Conservation (phyloP, 2,329 filamentous ascomycete species). For the Hymenoscyphus albidus region DNA sequence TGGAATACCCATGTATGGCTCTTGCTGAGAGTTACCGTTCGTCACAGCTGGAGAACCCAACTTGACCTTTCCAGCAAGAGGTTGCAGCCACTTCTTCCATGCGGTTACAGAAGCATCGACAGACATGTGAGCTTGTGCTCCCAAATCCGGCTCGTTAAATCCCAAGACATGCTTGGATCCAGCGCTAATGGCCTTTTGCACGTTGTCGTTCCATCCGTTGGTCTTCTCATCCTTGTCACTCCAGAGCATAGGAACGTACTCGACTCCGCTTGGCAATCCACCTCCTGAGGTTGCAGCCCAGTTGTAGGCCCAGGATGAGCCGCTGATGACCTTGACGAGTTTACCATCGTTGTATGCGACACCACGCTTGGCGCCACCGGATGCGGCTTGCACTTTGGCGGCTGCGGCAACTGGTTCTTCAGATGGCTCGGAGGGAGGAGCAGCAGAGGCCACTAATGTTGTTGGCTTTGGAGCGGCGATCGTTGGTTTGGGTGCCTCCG, state of each 20-base stretch:
- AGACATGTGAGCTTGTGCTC: slow-evolving; percentile 50
- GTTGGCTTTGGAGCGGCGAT: not conserved
- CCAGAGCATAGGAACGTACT: slow-evolving; percentile 68
- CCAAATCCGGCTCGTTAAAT: slow-evolving; percentile 70
- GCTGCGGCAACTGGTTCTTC: not conserved
- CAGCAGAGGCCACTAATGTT: not conserved
- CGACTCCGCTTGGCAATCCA: slow-evolving; percentile 39
- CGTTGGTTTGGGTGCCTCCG: not conserved
- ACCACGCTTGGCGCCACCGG: slow-evolving; percentile 53
- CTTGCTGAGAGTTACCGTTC: slow-evolving; percentile 36
- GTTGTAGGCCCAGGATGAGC: slow-evolving; percentile 64
- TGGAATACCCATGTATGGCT: slow-evolving; percentile 38
- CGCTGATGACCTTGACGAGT: slow-evolving; percentile 44
- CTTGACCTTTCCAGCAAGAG: slow-evolving; percentile 41
- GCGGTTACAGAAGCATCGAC: slow-evolving; percentile 37
- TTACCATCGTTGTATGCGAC: slow-evolving; percentile 61
- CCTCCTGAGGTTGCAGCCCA: slow-evolving; percentile 51
- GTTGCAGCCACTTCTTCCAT: slow-evolving; percentile 43
- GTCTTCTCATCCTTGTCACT: slow-evolving; percentile 44
- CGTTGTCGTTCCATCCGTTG: slow-evolving; percentile 48
- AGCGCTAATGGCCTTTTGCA: slow-evolving; percentile 46
- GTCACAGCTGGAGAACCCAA: slow-evolving; percentile 47
- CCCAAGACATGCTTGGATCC: slow-evolving; percentile 57
- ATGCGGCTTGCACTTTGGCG: not conserved
- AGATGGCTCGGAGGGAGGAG: slow-evolving; percentile 4